Conservation (phyloP, 495 filamentous ascomycete species). For the Talaromyces borbonicus region DNA sequence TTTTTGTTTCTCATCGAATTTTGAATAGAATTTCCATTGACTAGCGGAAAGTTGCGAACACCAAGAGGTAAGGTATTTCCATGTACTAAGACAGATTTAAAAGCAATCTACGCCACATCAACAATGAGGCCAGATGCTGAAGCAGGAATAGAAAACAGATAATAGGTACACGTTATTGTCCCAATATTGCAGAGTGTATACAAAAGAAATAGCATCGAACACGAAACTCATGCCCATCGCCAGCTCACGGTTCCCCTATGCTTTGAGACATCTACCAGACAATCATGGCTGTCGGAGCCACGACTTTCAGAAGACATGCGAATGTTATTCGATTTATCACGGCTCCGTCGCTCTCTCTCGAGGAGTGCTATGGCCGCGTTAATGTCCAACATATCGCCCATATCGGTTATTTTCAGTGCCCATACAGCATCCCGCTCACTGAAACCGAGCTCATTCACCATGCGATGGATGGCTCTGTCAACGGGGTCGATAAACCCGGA, state of each 20-base stretch:
- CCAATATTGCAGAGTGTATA: not conserved
- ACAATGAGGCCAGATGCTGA: too few species aligned
- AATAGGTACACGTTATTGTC: too few species aligned
- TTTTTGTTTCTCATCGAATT: too few species aligned
- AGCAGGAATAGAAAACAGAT: too few species aligned
- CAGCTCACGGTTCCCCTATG: slow-evolving; percentile 15
- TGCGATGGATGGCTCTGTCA: slow-evolving; percentile 36
- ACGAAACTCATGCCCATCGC: slow-evolving; percentile 24
- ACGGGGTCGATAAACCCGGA: slow-evolving; percentile 36
- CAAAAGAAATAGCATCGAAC: not conserved
- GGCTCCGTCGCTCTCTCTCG: slow-evolving; percentile 30
- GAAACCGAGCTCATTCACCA: slow-evolving; percentile 42
- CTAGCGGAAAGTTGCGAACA: too few species aligned
- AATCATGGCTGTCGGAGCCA: not conserved
- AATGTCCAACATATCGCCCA: slow-evolving; percentile 40
- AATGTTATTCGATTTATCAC: slow-evolving; percentile 4
- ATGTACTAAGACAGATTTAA: too few species aligned
- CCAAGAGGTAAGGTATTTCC: too few species aligned
- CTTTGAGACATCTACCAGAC: slow-evolving; percentile 3
- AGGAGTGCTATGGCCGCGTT: slow-evolving; percentile 34
- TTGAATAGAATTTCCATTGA: too few species aligned
- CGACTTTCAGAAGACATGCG: too few species aligned
- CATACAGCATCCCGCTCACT: slow-evolving; percentile 37
- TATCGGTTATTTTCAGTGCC: slow-evolving; percentile 44
- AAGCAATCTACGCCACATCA: too few species aligned